phyloP scores from a whole-genome alignment of 345 rosid species.

The Sonneratia alba region DNA sequence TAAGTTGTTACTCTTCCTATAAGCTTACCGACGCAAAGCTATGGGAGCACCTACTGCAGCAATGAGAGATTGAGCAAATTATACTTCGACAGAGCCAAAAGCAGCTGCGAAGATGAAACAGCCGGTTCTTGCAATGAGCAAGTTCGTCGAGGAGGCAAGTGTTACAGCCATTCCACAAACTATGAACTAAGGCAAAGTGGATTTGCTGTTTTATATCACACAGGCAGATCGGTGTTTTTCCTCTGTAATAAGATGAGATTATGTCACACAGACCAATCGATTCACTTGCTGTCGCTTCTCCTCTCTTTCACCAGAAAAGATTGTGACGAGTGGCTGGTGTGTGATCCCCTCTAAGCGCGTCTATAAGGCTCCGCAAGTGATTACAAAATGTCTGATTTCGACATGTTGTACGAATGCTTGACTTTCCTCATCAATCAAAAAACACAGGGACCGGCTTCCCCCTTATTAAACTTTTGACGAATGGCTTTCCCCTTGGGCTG shows the following conservation, averaged over 20 bases:
- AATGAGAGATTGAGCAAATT: constrained; percentile 5
- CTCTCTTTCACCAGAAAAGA: no score
- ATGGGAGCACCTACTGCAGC: constrained; percentile 87
- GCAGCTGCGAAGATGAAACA: constrained; percentile 44
- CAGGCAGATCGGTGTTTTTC: neutral
- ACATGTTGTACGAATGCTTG: no score
- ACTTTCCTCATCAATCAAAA: no score
- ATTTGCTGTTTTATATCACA: neutral
- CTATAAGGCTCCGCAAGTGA: no score
- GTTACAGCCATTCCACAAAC: constrained; percentile 96
- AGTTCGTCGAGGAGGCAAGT: constrained; percentile 75
- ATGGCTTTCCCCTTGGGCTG: no score
- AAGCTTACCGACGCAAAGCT: constrained; percentile 77
- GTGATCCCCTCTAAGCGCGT: no score
- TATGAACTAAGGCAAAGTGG: constrained; percentile 52
- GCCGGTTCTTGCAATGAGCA: constrained; percentile 74
- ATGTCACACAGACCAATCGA: constrained; percentile 31
- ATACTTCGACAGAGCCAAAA: neutral
- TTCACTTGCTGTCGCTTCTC: no score
- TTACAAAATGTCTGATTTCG: no score
- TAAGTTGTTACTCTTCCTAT: constrained; percentile 5
- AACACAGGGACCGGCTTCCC: no score
- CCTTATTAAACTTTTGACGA: no score
- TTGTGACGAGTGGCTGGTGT: no score
- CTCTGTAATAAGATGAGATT: constrained; percentile 17